Conservation (phyloP, 352 stramenopile genomes). For the Phytophthora quininea region DNA sequence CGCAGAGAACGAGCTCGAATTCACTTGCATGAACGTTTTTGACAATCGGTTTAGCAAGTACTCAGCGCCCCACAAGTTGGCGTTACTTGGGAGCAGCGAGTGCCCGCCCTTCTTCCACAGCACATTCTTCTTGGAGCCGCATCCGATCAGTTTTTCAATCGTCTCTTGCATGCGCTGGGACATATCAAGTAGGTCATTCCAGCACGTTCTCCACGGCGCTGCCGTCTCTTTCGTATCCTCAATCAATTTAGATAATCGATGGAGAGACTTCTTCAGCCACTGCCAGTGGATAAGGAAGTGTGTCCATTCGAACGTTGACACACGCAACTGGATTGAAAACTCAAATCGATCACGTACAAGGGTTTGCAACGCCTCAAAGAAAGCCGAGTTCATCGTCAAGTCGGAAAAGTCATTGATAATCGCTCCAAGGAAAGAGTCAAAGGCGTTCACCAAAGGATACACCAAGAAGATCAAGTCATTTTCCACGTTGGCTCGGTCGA, state of each 20-base stretch:
- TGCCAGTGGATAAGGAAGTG: slow-evolving; percentile 88
- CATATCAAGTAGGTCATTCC: slow-evolving; percentile 71
- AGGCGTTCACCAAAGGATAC: slow-evolving; percentile 66
- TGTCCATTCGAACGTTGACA: slow-evolving; percentile 67
- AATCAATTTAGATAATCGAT: slow-evolving; percentile 36
- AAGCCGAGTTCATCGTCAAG: slow-evolving; percentile 5
- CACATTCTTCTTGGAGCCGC: slow-evolving; percentile 69
- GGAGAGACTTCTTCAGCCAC: slow-evolving; percentile 71
- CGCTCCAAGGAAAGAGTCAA: slow-evolving; percentile 53
- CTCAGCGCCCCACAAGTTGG: slow-evolving; percentile 73
- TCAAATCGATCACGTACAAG: slow-evolving; percentile 71
- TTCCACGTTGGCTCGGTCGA: slow-evolving; percentile 70
- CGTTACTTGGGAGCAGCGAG: slow-evolving; percentile 66
- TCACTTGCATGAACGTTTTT: slow-evolving; percentile 61
- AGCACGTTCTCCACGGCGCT: slow-evolving; percentile 35
- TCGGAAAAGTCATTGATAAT: slow-evolving; percentile 24
- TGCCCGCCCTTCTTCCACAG: slow-evolving; percentile 95
- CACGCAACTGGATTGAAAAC: slow-evolving; percentile 78
- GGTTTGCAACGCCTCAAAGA: slow-evolving; percentile 41
- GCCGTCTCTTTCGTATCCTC: slow-evolving; percentile 3
- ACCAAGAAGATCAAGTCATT: slow-evolving; percentile 81
- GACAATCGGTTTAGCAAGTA: slow-evolving; percentile 71
- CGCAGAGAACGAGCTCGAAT: slow-evolving; percentile 36
- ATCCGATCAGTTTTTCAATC: slow-evolving; percentile 77
- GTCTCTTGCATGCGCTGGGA: slow-evolving; percentile 69